Evolutionary conservation across 441 rosid species (phyloP).

Genomic region (Populus hybrid): DNA sequence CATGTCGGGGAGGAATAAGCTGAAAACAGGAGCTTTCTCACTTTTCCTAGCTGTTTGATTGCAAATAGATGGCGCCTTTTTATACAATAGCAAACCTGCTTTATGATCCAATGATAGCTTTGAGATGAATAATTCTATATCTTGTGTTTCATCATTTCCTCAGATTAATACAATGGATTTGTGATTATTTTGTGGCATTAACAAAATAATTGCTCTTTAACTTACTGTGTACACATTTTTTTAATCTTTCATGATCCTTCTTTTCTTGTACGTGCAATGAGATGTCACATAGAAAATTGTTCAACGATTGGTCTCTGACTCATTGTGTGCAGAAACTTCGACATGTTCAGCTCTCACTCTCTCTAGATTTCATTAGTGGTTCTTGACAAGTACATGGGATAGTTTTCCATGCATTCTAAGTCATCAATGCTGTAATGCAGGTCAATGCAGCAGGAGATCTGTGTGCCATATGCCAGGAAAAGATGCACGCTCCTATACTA

Average conservation of each 20-base stretch:
- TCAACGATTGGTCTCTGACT: too few species aligned
- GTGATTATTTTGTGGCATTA: background rate
- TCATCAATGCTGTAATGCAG: conserved; percentile 32
- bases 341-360: background rate
- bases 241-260: background rate
- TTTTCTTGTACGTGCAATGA: background rate
- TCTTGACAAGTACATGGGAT: background rate
- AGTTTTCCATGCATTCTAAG: background rate
- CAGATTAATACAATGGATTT: background rate
- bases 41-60: background rate
- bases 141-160: background rate
- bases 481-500: conserved; percentile 71
- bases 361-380: background rate
- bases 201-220: too few species aligned
- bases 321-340: background rate
- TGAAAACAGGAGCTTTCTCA: background rate
- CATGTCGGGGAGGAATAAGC: background rate
- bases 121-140: background rate
- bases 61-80: too few species aligned
- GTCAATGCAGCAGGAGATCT: conserved; percentile 72
- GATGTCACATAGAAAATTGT: too few species aligned
- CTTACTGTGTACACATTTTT: background rate
- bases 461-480: conserved; percentile 80
- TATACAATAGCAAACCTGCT: background rate
- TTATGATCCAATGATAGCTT: background rate